Evolutionary conservation across 805 yeast genomes (phyloP).

Genomic region (Brettanomyces naardenensis): DNA sequence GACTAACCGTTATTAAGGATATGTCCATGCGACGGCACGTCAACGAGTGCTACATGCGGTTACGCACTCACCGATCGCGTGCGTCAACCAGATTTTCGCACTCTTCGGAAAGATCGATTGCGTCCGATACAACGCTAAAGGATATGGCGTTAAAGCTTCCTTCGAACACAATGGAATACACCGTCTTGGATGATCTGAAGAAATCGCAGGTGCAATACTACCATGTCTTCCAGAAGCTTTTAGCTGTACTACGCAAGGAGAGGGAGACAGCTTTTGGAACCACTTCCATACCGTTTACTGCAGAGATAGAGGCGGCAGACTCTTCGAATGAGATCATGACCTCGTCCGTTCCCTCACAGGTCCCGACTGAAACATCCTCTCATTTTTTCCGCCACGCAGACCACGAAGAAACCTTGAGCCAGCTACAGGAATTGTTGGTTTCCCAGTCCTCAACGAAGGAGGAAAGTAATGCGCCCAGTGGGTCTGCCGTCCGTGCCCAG

Average conservation of each 20-base stretch:
- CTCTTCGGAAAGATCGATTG: constrained; percentile 26
- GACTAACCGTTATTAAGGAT: constrained; percentile 8
- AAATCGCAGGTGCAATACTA: constrained; percentile 21
- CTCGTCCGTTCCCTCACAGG: constrained; percentile 13
- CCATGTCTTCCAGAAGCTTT: constrained; percentile 15
- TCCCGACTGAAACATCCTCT: constrained; percentile 5
- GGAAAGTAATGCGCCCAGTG: too few species aligned
- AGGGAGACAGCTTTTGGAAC: constrained; percentile 13
- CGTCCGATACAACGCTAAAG: constrained; percentile 33
- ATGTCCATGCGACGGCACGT: constrained; percentile 22
- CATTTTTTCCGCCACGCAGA: constrained; percentile 6
- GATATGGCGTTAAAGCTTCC: constrained; percentile 54
- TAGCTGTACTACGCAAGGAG: constrained; percentile 15
- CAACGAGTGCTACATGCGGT: constrained; percentile 21
- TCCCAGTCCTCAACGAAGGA: too few species aligned
- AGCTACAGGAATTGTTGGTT: constrained; percentile 5
- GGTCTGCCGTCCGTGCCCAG: too few species aligned
- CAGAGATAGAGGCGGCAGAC: neutral
- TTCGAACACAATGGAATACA: constrained; percentile 37
- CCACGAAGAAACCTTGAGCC: constrained; percentile 10
- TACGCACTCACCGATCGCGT: constrained; percentile 35
- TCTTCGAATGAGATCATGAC: constrained; percentile 10
- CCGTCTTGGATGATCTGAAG: constrained; percentile 29
- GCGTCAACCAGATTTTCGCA: constrained; percentile 34
- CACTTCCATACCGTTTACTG: constrained; percentile 1